Evolutionary conservation across 495 filamentous ascomycete species (phyloP), one percentile per base, ranked within the genome.

Genomic region (Podospora australis): DNA sequence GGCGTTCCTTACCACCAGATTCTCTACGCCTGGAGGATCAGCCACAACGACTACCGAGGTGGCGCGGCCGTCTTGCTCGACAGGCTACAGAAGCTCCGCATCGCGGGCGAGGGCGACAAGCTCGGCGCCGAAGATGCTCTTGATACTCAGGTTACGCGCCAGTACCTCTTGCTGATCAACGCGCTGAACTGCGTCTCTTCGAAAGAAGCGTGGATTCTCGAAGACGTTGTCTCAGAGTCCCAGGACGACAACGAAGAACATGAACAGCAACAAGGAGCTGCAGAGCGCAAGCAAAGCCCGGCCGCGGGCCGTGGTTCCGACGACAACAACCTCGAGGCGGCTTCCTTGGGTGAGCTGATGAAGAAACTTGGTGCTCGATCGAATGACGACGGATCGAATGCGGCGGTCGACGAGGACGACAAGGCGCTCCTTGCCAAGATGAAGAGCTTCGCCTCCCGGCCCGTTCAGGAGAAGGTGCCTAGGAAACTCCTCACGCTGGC

Each of bases 151-250:
- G 75, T 80, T 50, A 79, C 70, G 50, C 78, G 70, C 66, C 82
- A 84, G 54, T 91, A 95, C 50, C 62, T 96, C 8, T 77, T 84
- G 47, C 72, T 97, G 29, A 90, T 97, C 69, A 97, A 98, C 61
- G 78, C 87, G 3, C 69, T 98, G 53, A 81, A 79, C 40, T 92
- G 87, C 49, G 88, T 95, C n/a, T 78, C 83, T 28, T 71, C 81
- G 52, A 81, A 86, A 54, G 82, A 95, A 60, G 87, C 86, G 0
- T 96, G 78, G 71, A 74, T 83, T 42, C 64, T 80, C 7, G 69
- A 69, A 32, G 78, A 78, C 39, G 60, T 67, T 19, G 41, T 55
- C 20, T 52, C 39, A 0, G 62, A 56, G 45, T 60, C 42, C 26
- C 50, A 52, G 2, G 56, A 52, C 9, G 40, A 63, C 59, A 54